Evolutionary conservation across 192 early-diverging fungal genomes (phyloP), one percentile per base, ranked within the genome.

Genomic region (Coemansia sp.): DNA sequence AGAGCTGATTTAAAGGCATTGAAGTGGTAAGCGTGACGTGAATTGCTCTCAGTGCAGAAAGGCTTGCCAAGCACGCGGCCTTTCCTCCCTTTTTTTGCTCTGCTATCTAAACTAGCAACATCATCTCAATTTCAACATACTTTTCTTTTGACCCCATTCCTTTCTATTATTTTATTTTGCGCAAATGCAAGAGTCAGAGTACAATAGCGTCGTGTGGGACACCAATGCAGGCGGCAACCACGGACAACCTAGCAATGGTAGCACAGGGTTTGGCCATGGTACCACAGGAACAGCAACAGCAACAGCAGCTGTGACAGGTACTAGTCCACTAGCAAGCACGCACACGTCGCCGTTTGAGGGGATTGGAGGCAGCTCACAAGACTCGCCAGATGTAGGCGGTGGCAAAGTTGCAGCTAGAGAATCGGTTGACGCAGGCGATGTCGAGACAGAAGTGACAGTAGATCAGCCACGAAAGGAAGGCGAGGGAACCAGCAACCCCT

Each of bases 401-500:
- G 34, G n/a, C 53, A 32, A 58, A 10, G n/a, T 8, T 18, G 59
- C 59, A 16, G 20, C 60, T 12, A 49, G 47, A 20, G 20, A 35
- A 9, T 12, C 32, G 16, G 22, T 38, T 32, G 39, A 37, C 24
- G 32, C 38, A 4, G 50, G 60, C 20, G 73, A 82, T 29, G 64
- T 76, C 11, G 69, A 82, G 27, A 82, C 79, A 12, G 64, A 82
- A 24, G 85, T 95, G 22, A 84, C 85, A 0, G 87, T 98, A 10
- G 82, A 72, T 22, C 91, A 95, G 61, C 86, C 96, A 9, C 87
- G 91, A 65, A 98, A 96, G 78, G 92, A 96, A 64, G 90, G 91
- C 40, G 96, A 98, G 65, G 93, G 94, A 6, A 89, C 92, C 0
- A 84, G 83, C 35, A 87, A 86, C 52, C 88, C 93, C 30, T 94